Evolutionary conservation across 805 yeast species (phyloP), one percentile per base, ranked within the genome.

Genomic region (Starmerella tilneyi): DNA sequence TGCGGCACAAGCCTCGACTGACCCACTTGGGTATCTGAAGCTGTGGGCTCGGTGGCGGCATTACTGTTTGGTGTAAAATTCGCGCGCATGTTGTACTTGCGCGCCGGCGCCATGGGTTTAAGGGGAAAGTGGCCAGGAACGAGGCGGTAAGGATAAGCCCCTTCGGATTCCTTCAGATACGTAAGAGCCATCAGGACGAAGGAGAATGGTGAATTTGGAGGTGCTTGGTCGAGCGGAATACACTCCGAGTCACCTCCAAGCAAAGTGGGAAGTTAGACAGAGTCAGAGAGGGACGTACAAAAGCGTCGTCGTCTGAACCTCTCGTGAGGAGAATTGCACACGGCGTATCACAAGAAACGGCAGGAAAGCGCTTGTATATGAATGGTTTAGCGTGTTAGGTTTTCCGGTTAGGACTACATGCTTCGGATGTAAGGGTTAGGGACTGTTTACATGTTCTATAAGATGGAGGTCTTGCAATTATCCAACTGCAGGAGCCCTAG

Each of bases 401-500:
- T 23, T 22, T 22, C 40, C 29, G 21, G 19, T 23, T 9, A 15
- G 30, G 21, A 5, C 30, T 23, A 34, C 38, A 36, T 23, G 30
- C 19, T 23, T 36, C 40, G 29, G 28, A 32, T 13, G 8, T 8
- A 22, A 8, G 32, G 44, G 44, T 26, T 41, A 41, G 44, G 44
- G 16, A 21, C 5, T 8, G n/a, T n/a, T 21, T 23, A 30, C 43
- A 21, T 22, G 15, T 28, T 28, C 22, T 36, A 20, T 24, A 13
- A 6, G 29, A 36, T 36, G 26, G 28, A 17, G 21, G 43, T 23
- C 35, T 32, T 28, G 22, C 20, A 28, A 41, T 41, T 41, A 41
- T 41, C 44, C 44, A 31, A 24, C 29, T 41, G 44, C 44, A 41
- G 38, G 29, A 22, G 13, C 37, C 37, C 4, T 20, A 24, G 26